Evolutionary conservation across 176 grass and related monocot species (phyloP).

Genomic region (Lolium multiflorum): DNA sequence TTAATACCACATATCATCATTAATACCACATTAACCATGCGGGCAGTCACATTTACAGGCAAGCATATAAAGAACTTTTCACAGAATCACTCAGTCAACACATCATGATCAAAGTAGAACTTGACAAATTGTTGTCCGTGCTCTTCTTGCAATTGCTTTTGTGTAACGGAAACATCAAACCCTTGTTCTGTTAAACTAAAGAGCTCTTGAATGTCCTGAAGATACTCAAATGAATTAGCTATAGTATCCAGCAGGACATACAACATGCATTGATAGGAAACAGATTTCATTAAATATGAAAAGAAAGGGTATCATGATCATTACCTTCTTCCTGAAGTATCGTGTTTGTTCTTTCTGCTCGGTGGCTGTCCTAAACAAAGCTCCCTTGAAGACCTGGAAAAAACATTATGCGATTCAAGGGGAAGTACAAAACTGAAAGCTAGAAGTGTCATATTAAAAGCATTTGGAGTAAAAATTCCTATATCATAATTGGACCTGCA

Average conservation of each 20-base stretch:
- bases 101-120: conserved; percentile 39
- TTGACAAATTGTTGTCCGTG: conserved; percentile 70
- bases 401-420: not conserved
- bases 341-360: conserved; percentile 98
- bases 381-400: conserved; percentile 87
- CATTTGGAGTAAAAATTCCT: conserved; percentile 13
- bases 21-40: too few relatives aligned
- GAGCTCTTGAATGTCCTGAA: conserved; percentile 88
- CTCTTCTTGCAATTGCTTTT: conserved; percentile 87
- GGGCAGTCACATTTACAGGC: not conserved
- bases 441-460: not conserved
- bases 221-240: conserved; percentile 18
- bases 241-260: conserved; percentile 14
- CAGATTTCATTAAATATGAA: not conserved
- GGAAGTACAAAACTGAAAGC: not conserved
- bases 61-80: not conserved
- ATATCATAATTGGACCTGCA: conserved; percentile 61
- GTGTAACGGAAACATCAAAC: conserved; percentile 88
- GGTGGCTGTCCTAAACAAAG: conserved; percentile 89
- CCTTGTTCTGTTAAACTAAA: conserved; percentile 85
- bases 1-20: too few relatives aligned
- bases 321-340: conserved; percentile 93
- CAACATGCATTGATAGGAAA: conserved; percentile 25
- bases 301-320: conserved; percentile 16
- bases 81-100: not conserved